These are phyloP conservation scores for Colletotrichum sp. DNA, from an alignment of 2,329 filamentous ascomycete species.

Conservation along the genomic window DNA sequence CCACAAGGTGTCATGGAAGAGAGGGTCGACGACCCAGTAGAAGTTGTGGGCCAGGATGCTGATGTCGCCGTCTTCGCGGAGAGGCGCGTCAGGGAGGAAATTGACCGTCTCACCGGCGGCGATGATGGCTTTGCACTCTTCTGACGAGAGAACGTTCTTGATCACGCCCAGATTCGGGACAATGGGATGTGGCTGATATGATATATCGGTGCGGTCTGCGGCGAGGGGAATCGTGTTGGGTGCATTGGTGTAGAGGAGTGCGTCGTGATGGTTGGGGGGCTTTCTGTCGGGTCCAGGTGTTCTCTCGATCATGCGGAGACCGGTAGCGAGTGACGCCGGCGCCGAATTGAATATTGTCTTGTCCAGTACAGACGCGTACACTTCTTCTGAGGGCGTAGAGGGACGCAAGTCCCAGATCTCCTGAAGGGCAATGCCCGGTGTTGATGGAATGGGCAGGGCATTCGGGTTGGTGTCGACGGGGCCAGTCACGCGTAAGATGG, in stretches of 20 bases:
- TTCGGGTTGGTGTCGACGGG: slow-evolving; percentile 57
- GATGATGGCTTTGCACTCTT: slow-evolving; percentile 71
- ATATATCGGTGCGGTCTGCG: slow-evolving; percentile 47
- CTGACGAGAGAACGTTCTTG: slow-evolving; percentile 61
- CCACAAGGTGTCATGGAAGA: slow-evolving; percentile 70
- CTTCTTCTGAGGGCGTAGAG: slow-evolving; percentile 41
- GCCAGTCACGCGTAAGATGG: slow-evolving; percentile 67
- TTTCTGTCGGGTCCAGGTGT: slow-evolving; percentile 66
- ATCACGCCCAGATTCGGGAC: slow-evolving; percentile 68
- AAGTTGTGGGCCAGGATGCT: slow-evolving; percentile 76
- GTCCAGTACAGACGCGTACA: slow-evolving; percentile 65
- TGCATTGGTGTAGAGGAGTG: slow-evolving; percentile 66
- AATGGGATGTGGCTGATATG: slow-evolving; percentile 62
- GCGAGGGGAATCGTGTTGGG: slow-evolving; percentile 62
- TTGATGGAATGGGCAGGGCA: slow-evolving; percentile 27
- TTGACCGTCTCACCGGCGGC: slow-evolving; percentile 68
- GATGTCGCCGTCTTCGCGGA: slow-evolving; percentile 68
- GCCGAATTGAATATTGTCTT: slow-evolving; percentile 53
- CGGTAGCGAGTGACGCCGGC: slow-evolving; percentile 38
- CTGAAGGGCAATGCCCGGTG: slow-evolving; percentile 59
- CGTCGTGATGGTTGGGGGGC: slow-evolving; percentile 71
- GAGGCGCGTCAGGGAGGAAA: slow-evolving; percentile 71
- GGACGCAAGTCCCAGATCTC: slow-evolving; percentile 65
- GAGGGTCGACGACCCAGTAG: slow-evolving; percentile 71
- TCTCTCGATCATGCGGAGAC: slow-evolving; percentile 65